Base-by-base conservation (phyloP, 75 land plant genomes). In the Cunninghamia lanceolata region DNA sequence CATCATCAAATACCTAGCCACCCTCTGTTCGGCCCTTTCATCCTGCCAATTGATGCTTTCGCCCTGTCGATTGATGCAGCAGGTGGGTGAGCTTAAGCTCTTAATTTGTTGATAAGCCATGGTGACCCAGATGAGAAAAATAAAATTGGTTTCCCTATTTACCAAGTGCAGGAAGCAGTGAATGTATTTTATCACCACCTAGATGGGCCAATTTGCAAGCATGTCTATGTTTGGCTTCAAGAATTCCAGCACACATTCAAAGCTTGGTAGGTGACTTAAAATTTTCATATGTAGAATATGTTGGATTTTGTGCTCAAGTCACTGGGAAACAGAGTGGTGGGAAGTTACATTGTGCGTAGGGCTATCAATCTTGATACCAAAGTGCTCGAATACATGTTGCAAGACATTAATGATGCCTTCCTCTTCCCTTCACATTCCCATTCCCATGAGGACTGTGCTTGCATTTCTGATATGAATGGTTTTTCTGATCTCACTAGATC, bases 161-260 rank as follows among this genome's bases (percentile, higher is more conserved):
- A n/a, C n/a, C n/a, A n/a, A n/a, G n/a, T 97, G 83, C 94, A 92
- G 89, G 95, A 94, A 85, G 99, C 99, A 84, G 92, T 97, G 83
- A 92, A 89, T 66, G 99, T 98, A 9, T 93, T 97, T 54, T 96
- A 97, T 84, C 99, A 96, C 87, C 95, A 96, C 84, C 96, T 95
- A 16, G 98, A 95, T 85, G 92, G 92, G 59, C 63, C 89, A 54
- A 91, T 96, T 46, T 95, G 95, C 50, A 91, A 76, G 68, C 95
- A 91, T 32, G 99, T 98, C 76, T 95, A 97, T 90, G 94, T 88
- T 1, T 97, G 99, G 99, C 94, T 97, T 30, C 99, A 97, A 47
- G 93, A 97, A 17, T 97, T 97, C 75, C 99, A 97, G 91, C 94
- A 91, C 86, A 96, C 93, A 39, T 63, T 95, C 84, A 96, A 96